A percentile compares a stretch with the other conserved stretches of the same genome.
Evolutionary conservation across 2,329 filamentous ascomycete genomes (phyloP).

Genomic region (Cladophialophora chaetospira): DNA sequence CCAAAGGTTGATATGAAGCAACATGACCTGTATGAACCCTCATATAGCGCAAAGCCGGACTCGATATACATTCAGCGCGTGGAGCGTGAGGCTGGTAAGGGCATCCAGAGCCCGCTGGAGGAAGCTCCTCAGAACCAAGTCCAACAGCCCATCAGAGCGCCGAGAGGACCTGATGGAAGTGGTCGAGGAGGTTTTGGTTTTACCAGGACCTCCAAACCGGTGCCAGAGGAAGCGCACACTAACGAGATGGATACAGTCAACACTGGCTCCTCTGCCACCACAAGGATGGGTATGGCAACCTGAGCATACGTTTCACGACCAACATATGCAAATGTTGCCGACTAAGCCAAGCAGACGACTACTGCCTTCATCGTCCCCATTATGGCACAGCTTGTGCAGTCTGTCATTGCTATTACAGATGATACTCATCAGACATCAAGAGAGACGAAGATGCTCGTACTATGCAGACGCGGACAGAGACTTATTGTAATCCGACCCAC

Average conservation of each 20-base stretch:
- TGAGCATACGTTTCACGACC: neutral
- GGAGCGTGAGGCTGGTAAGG: conserved; percentile 32
- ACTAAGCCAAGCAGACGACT: too few relatives aligned
- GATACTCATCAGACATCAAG: too few relatives aligned
- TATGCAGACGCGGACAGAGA: too few relatives aligned
- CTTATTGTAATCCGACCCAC: too few relatives aligned
- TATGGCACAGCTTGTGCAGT: too few relatives aligned
- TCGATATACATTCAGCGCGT: conserved; percentile 50
- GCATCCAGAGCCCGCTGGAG: neutral
- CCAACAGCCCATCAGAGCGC: conserved; percentile 65
- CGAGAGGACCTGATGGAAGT: conserved; percentile 75
- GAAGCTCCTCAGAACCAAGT: neutral
- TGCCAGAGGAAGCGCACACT: neutral
- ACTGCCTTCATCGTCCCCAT: too few relatives aligned
- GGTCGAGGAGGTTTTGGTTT: conserved; percentile 80
- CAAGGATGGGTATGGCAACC: neutral
- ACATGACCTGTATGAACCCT: conserved; percentile 76
- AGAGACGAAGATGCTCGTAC: too few relatives aligned
- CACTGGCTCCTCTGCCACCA: neutral
- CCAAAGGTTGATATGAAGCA: conserved; percentile 36
- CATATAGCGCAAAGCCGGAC: conserved; percentile 66
- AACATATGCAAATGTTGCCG: neutral
- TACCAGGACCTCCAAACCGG: conserved; percentile 31
- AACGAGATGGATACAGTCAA: neutral
- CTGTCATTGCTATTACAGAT: too few relatives aligned